Conservation (phyloP, 768 basidiomycete genomes). For the Hydnomerulius pinastri region DNA sequence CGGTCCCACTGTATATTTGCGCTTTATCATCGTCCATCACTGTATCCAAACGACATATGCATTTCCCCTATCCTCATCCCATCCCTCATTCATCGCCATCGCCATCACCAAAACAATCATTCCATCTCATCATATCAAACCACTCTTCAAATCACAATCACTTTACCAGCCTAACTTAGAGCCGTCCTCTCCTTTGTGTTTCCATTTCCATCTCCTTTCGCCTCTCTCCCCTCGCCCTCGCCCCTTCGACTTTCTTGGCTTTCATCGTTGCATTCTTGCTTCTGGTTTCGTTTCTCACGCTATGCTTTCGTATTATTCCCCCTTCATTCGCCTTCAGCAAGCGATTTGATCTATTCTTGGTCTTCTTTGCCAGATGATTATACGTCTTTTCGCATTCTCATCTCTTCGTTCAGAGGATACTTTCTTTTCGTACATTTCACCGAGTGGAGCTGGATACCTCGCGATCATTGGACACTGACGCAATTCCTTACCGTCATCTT, state of each 20-base stretch:
- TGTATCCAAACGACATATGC: constrained; percentile 33
- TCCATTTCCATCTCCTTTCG: too few relatives aligned
- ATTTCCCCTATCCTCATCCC: constrained; percentile 20
- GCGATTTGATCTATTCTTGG: background rate
- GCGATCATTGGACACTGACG: constrained; percentile 4
- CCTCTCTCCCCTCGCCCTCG: too few relatives aligned
- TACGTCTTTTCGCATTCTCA: too few relatives aligned
- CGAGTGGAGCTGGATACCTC: constrained; percentile 23
- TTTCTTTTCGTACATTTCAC: constrained; percentile 10
- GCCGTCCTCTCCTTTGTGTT: constrained; percentile 18
- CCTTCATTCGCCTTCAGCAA: constrained; percentile 1
- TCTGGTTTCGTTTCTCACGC: constrained; percentile 2
- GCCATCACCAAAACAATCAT: too few relatives aligned
- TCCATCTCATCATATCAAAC: constrained; percentile 1
- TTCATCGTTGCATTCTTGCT: background rate
- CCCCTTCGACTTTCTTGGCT: background rate
- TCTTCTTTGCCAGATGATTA: too few relatives aligned
- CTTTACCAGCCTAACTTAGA: constrained; percentile 7
- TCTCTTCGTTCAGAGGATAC: constrained; percentile 6
- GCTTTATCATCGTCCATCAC: constrained; percentile 22
- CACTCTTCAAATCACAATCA: constrained; percentile 1
- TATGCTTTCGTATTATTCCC: background rate
- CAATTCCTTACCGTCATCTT: background rate
- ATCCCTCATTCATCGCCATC: constrained; percentile 3
- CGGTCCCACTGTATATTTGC: constrained; percentile 34